Evolutionary conservation across 2,329 filamentous ascomycete genomes (phyloP).

Genomic region (Hypoxylon sp.): DNA sequence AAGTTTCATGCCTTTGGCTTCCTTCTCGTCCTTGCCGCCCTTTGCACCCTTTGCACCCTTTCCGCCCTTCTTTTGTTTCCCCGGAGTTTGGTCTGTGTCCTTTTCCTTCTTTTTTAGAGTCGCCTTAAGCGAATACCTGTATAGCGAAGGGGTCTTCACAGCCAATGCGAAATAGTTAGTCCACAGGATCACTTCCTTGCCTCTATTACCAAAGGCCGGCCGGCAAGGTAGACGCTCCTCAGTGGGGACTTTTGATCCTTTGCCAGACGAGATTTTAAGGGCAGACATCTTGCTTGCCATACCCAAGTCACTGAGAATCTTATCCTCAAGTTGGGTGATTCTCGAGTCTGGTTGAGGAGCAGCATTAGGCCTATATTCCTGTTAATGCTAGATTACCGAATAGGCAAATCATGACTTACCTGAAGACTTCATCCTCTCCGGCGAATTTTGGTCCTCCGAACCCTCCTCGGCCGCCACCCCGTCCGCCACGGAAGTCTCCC

Average conservation of each 20-base stretch:
- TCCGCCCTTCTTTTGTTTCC: slow-evolving; percentile 4
- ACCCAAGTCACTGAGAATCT: slow-evolving; percentile 55
- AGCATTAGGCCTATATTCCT: slow-evolving; percentile 31
- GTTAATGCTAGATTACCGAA: slow-evolving; percentile 7
- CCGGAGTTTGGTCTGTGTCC: neutral
- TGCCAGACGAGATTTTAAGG: slow-evolving; percentile 50
- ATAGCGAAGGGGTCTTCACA: slow-evolving; percentile 57
- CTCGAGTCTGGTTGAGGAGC: slow-evolving; percentile 50
- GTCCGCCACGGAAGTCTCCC: slow-evolving; percentile 36
- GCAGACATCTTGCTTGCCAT: slow-evolving; percentile 56
- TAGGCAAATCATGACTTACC: slow-evolving; percentile 48
- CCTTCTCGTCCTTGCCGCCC: slow-evolving; percentile 41
- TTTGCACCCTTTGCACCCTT: slow-evolving; percentile 30
- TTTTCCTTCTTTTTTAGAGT: slow-evolving; percentile 33
- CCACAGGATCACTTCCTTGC: slow-evolving; percentile 63
- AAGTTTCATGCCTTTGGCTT: slow-evolving; percentile 62
- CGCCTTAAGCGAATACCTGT: slow-evolving; percentile 64
- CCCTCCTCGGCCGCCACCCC: slow-evolving; percentile 46
- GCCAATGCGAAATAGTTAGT: slow-evolving; percentile 68
- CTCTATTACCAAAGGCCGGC: slow-evolving; percentile 65
- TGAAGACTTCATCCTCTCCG: slow-evolving; percentile 51
- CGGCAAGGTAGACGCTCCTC: slow-evolving; percentile 59
- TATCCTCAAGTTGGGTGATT: slow-evolving; percentile 60
- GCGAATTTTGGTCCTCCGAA: slow-evolving; percentile 44
- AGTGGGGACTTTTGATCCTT: slow-evolving; percentile 20